Base-by-base conservation (phyloP, 2,329 filamentous ascomycete species). In the Geosmithia putterillii region DNA sequence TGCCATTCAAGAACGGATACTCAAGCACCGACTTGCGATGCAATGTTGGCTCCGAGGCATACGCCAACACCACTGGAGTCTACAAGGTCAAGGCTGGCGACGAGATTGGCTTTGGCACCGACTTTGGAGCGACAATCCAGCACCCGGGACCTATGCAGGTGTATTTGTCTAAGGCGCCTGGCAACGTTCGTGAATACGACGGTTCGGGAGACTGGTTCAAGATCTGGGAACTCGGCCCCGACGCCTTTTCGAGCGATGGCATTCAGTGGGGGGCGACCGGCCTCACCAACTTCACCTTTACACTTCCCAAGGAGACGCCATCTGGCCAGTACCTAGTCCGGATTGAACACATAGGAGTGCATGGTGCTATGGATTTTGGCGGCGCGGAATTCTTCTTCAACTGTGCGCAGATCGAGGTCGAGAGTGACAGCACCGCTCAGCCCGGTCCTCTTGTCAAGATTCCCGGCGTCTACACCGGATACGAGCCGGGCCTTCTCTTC, bases 381-480 rank as follows among this genome's bases (percentile, higher is more conserved):
- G 35, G 39, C 21, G 35, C 35, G 1, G 20, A 43, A 52, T 65
- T 70, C 50, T 70, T 70, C 51, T 61, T 67, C 40, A 58, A 58
- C 4, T 70, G 67, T 51, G 64, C 62, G 0, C 67, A 70, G 56
- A 47, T 71, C 42, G 60, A 60, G 46, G 60, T 70, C 41, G 57
- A 43, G 10, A 50, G 46, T 34, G 45, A 44, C 39, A 41, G 43
- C 15, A 42, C 35, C 17, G 47, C 40, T 17, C 43, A 42, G 7
- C 55, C 54, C 1, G 44, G 40, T 12, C 52, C 51, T 34, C 47
- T 49, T 34, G 53, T 57, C 38, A 50, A 50, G 44, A 51, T 57
- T 48, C 55, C 55, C 36, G 54, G 55, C 14, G 50, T 47, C 32
- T 57, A 56, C 45, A 44, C 45, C 34, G 48, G 50, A 34, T 42